Percentiles rank a stretch among this genome's conserved stretches.
Evolutionary conservation across 371 early-diverging fungal genomes (phyloP).

Genomic region (Coemansia sp.): DNA sequence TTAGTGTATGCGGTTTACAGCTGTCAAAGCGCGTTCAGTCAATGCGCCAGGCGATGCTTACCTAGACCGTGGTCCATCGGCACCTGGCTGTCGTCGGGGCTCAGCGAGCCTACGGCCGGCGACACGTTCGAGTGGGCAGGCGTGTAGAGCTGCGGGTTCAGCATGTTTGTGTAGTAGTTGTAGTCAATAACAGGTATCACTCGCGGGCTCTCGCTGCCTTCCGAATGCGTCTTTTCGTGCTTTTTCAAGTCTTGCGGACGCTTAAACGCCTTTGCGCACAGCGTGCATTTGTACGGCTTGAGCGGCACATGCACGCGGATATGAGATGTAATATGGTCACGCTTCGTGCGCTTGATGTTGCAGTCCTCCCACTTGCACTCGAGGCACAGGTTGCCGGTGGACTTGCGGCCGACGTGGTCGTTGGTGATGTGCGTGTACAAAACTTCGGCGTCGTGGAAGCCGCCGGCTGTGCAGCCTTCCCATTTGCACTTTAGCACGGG

Average conservation of each 20-base stretch:
- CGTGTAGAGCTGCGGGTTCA: constrained; percentile 14
- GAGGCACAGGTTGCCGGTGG: constrained; percentile 81
- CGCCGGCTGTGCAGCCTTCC: constrained; percentile 31
- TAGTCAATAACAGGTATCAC: constrained; percentile 26
- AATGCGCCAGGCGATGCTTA: constrained; percentile 7
- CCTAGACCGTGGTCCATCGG: constrained; percentile 15
- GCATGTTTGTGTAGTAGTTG: constrained; percentile 21
- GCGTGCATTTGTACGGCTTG: constrained; percentile 76
- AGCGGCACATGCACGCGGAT: constrained; percentile 88
- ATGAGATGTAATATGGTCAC: constrained; percentile 94
- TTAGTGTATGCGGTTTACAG: background rate
- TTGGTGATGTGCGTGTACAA: constrained; percentile 81
- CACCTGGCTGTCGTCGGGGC: constrained; percentile 40
- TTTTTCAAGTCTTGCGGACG: constrained; percentile 92
- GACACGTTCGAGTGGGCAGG: constrained; percentile 32
- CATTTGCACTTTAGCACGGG: constrained; percentile 45
- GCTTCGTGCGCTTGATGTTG: constrained; percentile 68
- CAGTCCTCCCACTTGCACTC: constrained; percentile 88
- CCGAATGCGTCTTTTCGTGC: constrained; percentile 82
- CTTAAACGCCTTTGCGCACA: constrained; percentile 85
- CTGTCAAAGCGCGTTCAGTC: background rate
- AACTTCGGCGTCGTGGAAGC: constrained; percentile 72
- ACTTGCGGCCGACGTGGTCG: constrained; percentile 90
- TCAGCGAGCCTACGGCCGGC: constrained; percentile 38
- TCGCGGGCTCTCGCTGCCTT: constrained; percentile 30